Evolutionary conservation across 2,329 filamentous ascomycete species (phyloP), one percentile per base, ranked within the genome.

Genomic region (Pseudohalonectria lignicola): DNA sequence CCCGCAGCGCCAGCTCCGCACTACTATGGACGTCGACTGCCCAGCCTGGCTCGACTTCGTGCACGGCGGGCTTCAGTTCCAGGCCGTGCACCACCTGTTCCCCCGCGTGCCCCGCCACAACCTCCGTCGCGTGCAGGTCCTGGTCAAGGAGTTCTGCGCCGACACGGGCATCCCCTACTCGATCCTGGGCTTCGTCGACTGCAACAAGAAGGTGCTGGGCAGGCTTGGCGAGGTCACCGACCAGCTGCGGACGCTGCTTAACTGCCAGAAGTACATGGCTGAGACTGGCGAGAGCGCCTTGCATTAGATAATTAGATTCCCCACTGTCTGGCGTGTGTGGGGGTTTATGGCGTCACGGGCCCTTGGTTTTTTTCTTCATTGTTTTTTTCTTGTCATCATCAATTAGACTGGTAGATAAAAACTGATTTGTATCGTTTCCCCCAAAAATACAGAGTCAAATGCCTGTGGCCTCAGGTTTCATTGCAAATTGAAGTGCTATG

Each of bases 21-120:
- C 79, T 3, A 83, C 79, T 19, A 82, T 84, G 78, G 80, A 85
- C 49, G 74, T 85, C 34, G 77, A 82, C 48, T 84, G 79, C 55
- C 80, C 80, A 0, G 61, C 66, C 18, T 85, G 79, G 80, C 60
- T 85, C 19, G 80, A 85, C 53, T 84, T 77, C 47, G 66, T 82
- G 51, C 79, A 85, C 53, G 80, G 80, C 35, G 80, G 80, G 1
- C 62, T 85, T 20, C 80, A 84, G 57, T 85, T 84, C 58, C 80
- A 84, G 56, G 78, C 73, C 6, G 70, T 83, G 2, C 79, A 85
- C 54, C 79, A 85, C 47, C 56, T 84, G 10, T 84, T 78, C 49
- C 79, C 80, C 3, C 67, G 80, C 4, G 66, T 83, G 38, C 80
- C 80, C 1, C 60, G 79, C 18, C 80, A 84, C 55, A 84, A 84